Conservation (phyloP, 805 yeast species). For the Suhomyces xylopsoci region DNA sequence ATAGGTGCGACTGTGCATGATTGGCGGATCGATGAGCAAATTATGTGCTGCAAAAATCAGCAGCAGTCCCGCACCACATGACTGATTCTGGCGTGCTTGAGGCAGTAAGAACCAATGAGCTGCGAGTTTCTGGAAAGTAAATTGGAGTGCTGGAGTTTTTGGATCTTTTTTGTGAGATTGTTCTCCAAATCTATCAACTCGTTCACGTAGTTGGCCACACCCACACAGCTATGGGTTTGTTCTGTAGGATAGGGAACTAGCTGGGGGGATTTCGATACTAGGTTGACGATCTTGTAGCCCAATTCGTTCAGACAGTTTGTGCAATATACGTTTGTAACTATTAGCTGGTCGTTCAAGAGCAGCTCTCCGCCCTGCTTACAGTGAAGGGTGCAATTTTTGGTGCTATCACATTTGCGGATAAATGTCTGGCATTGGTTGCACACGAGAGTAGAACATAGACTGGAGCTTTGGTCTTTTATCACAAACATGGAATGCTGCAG, state of each 20-base stretch:
- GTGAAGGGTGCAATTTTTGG: neutral
- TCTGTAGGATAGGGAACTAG: conserved; percentile 2
- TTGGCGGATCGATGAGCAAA: neutral
- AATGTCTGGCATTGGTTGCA: neutral
- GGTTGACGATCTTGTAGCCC: conserved; percentile 13
- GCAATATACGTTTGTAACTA: neutral
- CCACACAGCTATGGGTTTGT: conserved; percentile 1
- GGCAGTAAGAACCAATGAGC: neutral
- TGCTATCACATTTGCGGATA: neutral
- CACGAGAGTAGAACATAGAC: neutral
- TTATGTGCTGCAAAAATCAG: neutral
- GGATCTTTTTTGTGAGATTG: neutral
- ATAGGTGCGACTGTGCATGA: no score
- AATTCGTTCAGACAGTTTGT: conserved; percentile 1
- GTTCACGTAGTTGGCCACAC: conserved; percentile 9
- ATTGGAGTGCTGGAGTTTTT: neutral
- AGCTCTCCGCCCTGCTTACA: neutral
- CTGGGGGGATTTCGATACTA: conserved; percentile 2
- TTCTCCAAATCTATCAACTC: conserved; percentile 10
- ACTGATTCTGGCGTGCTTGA: neutral
- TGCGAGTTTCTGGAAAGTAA: neutral
- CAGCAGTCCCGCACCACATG: neutral
- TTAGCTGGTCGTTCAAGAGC: neutral
- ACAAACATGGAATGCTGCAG: neutral
- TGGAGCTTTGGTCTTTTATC: neutral